phyloP scores from a whole-genome alignment of 495 filamentous ascomycete genomes.

The Pseudotulostoma volvatum region DNA sequence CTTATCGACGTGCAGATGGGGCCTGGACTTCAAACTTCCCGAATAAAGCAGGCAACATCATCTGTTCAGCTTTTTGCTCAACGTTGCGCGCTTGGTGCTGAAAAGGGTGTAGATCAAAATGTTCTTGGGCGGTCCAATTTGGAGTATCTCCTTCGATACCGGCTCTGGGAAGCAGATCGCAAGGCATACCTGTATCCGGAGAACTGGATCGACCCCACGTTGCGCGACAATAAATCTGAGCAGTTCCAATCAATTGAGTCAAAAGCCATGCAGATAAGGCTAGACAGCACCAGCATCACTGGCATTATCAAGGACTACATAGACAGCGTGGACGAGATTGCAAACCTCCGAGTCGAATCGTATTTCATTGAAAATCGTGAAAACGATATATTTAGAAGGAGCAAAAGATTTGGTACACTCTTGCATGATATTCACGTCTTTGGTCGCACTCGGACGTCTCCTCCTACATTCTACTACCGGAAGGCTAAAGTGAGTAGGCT shows the following conservation, averaged over 20 bases:
- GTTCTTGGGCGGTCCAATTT: constrained; percentile 6
- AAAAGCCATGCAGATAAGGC: constrained; percentile 10
- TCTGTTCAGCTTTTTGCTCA: constrained; percentile 21
- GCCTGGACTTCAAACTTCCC: constrained; percentile 12
- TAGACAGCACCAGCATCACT: constrained; percentile 4
- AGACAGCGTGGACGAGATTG: constrained; percentile 8
- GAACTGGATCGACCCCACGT: constrained; percentile 20
- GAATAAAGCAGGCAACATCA: constrained; percentile 24
- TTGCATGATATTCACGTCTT: no score
- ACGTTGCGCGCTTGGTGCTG: constrained; percentile 22
- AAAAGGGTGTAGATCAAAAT: no score
- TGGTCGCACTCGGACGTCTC: no score
- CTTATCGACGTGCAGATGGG: constrained; percentile 24
- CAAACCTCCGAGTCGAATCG: no score
- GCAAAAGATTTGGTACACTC: no score
- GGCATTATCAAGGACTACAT: constrained; percentile 9
- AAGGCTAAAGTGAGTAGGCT: no score
- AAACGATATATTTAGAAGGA: no score
- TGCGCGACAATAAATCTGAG: constrained; percentile 23
- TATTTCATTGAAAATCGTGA: no score
- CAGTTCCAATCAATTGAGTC: constrained; percentile 16
- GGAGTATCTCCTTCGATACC: constrained; percentile 12
- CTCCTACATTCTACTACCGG: no score
- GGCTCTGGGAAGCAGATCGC: constrained; percentile 20
- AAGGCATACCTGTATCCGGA: constrained; percentile 26